Evolutionary conservation across 1,284 basidiomycete genomes (phyloP), one percentile per base, ranked within the genome.

Genomic region (Schizophyllum commune): DNA sequence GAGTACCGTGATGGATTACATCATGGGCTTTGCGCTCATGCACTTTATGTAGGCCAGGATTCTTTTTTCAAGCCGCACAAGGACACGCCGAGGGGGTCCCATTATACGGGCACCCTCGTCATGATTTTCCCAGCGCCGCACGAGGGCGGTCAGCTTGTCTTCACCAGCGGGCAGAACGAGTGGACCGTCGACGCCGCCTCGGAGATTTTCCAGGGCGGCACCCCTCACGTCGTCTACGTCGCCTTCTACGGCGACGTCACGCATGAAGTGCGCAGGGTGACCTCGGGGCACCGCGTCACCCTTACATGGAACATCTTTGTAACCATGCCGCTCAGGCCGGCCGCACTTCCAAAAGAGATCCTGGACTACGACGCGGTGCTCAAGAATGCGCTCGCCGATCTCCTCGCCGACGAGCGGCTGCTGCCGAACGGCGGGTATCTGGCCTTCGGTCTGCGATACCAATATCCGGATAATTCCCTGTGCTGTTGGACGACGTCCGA

Each of bases 221-320:
- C 64, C 65, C 11, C 57, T 0, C 63, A 55, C 8, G 9, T 71
- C 32, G 69, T 65, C 47, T 75, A 71, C 60, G 62, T 71, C 52
- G 73, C 76, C 1, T 77, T 75, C 59, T 75, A 67, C 63, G 68
- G 70, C 47, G 77, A 81, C 62, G 69, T 77, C 55, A 72, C 77
- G 55, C 76, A 79, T 62, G 73, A 79, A 62, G 73, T 81, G 20
- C 61, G 68, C 2, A 69, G 68, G 0, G 73, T 82, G 39, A 69
- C 59, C 1, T 69, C 69, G 4, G 78, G 79, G 0, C 68, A 72
- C 55, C 73, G 76, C 1, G 65, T 81, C 32, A 80, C 76, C 2
- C 65, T 82, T 56, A 75, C 77, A 0, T 79, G 75, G 62, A 74
- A 74, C 61, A 69, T 79, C 27, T 71, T 73, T 58, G 67, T 71